Percentiles rank a stretch among this genome's conserved stretches.
These are phyloP conservation scores for Xylaria sp. DNA, from an alignment of 2,329 filamentous ascomycete genomes.

Conservation along the genomic window DNA sequence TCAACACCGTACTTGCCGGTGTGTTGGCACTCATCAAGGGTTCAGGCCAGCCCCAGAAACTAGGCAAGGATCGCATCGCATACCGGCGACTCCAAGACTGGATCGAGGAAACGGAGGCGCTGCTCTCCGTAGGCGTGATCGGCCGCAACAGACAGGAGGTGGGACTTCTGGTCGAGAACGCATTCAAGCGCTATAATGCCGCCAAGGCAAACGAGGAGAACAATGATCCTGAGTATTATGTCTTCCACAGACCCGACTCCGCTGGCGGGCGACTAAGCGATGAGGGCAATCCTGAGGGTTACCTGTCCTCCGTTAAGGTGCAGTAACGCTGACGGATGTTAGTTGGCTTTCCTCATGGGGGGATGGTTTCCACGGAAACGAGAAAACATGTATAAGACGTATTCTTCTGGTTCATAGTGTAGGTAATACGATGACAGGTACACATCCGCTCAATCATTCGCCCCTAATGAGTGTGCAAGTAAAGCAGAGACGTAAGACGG, in stretches of 20 bases:
- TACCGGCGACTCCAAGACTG: constrained; percentile 46
- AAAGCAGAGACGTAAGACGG: no score
- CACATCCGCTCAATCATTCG: no score
- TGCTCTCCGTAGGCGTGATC: constrained; percentile 39
- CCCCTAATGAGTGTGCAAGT: no score
- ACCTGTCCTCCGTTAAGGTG: not conserved
- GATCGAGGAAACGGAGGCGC: constrained; percentile 49
- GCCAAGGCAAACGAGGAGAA: constrained; percentile 39
- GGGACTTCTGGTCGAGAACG: constrained; percentile 38
- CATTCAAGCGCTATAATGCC: constrained; percentile 41
- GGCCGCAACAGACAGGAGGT: constrained; percentile 40
- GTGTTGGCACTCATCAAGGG: constrained; percentile 52
- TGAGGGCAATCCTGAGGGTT: not conserved
- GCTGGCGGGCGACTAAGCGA: constrained; percentile 15
- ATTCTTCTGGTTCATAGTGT: no score
- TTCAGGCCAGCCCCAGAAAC: constrained; percentile 43
- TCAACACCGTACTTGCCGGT: constrained; percentile 60
- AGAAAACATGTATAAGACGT: no score
- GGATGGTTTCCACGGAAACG: no score
- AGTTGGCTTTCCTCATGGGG: no score
- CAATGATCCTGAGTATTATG: constrained; percentile 37
- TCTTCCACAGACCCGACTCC: constrained; percentile 25
- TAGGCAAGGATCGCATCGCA: constrained; percentile 43
- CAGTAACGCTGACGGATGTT: not conserved
- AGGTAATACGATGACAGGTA: no score